Evolutionary conservation across 768 basidiomycete species (phyloP), one percentile per base, ranked within the genome.

Genomic region (Podaxis carcinomalis): DNA sequence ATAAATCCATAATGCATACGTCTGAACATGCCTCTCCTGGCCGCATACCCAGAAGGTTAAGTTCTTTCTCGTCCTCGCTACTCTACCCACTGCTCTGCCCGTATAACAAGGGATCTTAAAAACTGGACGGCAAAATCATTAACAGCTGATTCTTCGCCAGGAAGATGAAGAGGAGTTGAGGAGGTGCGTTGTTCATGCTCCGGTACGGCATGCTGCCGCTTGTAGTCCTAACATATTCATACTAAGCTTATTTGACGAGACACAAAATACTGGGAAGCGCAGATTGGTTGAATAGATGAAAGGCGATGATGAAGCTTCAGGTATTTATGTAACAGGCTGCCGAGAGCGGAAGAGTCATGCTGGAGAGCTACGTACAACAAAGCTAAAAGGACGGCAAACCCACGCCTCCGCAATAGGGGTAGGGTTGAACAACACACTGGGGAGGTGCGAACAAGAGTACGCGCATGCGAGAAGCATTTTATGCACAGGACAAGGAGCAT

Each of bases 71-170:
- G 67, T 74, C 19, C 61, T 36, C 19, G 23, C 69, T 5, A 39
- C 56, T 28, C 64, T 23, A 6, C 44, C 35, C 32, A 9, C 32
- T 3, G 32, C 32, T 19, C 42, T 44, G 2, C n/a, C n/a, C 1
- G 52, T 59, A 54, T 74, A 75, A 25, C 70, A 67, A 28, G 71
- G 42, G 13, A 50, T 39, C 7, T 53, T 35, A 4, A 78, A 68
- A 35, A 77, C 11, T 61, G 35, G 13, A 70, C 67, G 3, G 64
- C 62, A 59, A 78, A 76, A 63, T 77, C 73, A 46, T 67, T 66
- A 16, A 76, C 76, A 27, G 74, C 71, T n/a, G 73, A 68, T 58
- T 74, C 72, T 21, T 68, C 69, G 6, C 56, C 49, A 23, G 57
- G 51, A 9, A 32, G 9, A 32, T 32, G 32, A 32, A 9, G 32